These are phyloP conservation scores for Amylocystis lapponica DNA, from an alignment of 768 basidiomycete species.

Conservation along the genomic window DNA sequence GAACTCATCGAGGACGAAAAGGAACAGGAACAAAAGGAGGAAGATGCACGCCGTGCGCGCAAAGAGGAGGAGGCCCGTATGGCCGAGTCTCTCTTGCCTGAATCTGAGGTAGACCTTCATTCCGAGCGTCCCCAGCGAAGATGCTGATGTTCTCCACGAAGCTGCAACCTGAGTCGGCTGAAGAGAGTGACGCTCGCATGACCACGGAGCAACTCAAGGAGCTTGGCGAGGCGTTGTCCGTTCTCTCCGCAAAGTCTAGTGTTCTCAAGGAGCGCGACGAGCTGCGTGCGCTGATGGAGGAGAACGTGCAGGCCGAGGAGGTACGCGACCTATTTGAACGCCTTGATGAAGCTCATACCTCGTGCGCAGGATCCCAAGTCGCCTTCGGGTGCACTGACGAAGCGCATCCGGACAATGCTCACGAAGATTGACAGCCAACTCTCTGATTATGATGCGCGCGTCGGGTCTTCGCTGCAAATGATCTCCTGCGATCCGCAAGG, in stretches of 20 bases:
- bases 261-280: slow-evolving; percentile 96
- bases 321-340: slow-evolving; percentile 38
- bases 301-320: slow-evolving; percentile 87
- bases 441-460: slow-evolving; percentile 84
- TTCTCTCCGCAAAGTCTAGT: slow-evolving; percentile 89
- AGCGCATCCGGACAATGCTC: slow-evolving; percentile 93
- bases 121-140: no score
- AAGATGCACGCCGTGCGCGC: slow-evolving; percentile 82
- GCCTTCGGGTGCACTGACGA: slow-evolving; percentile 83
- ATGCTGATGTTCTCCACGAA: slow-evolving; percentile 17
- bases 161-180: slow-evolving; percentile 63
- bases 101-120: slow-evolving; percentile 79
- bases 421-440: slow-evolving; percentile 93
- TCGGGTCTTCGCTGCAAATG: slow-evolving; percentile 80
- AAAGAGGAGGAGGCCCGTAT: slow-evolving; percentile 71
- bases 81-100: slow-evolving; percentile 80
- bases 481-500: slow-evolving; percentile 84
- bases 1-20: slow-evolving; percentile 99
- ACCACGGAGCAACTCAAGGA: slow-evolving; percentile 94
- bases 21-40: slow-evolving; percentile 95
- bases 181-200: slow-evolving; percentile 76
- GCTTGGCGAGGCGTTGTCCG: slow-evolving; percentile 82
- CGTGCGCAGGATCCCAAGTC: slow-evolving; percentile 64
- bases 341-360: slow-evolving; percentile 5
- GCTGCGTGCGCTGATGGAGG: slow-evolving; percentile 86